These are phyloP conservation scores for Phyllosticta citriasiana DNA, from an alignment of 2,329 filamentous ascomycete species.

Conservation along the genomic window DNA sequence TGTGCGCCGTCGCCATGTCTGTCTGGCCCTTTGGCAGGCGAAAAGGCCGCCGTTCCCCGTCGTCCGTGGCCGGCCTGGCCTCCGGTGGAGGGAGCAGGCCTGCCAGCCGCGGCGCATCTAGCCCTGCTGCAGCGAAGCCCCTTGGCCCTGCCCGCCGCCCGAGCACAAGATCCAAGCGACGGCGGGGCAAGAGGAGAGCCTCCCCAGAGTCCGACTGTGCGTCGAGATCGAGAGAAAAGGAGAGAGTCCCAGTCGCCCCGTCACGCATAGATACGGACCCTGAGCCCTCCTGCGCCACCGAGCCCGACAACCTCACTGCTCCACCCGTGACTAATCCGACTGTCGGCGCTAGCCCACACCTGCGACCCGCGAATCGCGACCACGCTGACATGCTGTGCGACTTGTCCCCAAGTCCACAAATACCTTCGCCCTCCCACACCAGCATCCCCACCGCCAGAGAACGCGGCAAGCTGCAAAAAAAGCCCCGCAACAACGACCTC, in stretches of 20 bases:
- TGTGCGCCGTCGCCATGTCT: constrained; percentile 46
- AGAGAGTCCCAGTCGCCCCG: constrained; percentile 1
- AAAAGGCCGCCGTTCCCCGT: constrained; percentile 7
- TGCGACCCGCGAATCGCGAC: constrained; percentile 32
- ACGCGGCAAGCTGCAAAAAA: constrained; percentile 43
- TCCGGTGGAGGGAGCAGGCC: constrained; percentile 39
- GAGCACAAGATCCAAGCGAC: constrained; percentile 10
- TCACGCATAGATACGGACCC: constrained; percentile 4
- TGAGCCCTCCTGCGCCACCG: constrained; percentile 14
- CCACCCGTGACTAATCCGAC: constrained; percentile 28
- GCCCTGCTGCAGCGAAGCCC: constrained; percentile 11
- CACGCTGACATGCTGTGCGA: constrained; percentile 35
- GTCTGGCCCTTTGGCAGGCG: constrained; percentile 65
- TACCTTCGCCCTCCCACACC: constrained; percentile 21
- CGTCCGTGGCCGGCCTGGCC: constrained; percentile 24
- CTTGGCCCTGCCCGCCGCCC: constrained; percentile 9
- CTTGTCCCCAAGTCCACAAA: constrained; percentile 24
- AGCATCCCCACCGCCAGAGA: constrained; percentile 27
- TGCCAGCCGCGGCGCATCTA: constrained; percentile 15
- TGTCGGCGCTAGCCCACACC: constrained; percentile 38
- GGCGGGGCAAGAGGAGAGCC: constrained; percentile 20
- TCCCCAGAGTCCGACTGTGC: constrained; percentile 7
- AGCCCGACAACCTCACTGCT: constrained; percentile 38
- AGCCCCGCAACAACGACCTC: constrained; percentile 45
- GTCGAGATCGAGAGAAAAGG: constrained; percentile 6